Conservation (phyloP, 768 basidiomycete species). For the Phlebiopsis gigantea region DNA sequence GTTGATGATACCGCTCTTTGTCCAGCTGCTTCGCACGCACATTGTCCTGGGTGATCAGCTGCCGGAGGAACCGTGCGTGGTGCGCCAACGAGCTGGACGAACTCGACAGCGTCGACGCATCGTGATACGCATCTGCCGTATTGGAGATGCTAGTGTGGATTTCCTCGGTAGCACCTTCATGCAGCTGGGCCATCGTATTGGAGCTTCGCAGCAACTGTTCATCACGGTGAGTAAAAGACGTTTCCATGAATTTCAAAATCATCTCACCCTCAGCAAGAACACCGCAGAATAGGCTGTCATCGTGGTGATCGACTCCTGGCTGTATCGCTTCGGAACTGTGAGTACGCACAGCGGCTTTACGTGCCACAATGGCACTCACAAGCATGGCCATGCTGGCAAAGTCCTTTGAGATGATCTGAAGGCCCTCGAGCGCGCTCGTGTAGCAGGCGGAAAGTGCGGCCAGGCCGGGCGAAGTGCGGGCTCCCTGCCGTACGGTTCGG, state of each 20-base stretch:
- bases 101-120: conserved; percentile 57
- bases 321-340: conserved; percentile 54
- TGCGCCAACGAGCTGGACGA: conserved; percentile 60
- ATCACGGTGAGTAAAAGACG: conserved; percentile 8
- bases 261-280: conserved; percentile 65
- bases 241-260: background rate
- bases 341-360: background rate
- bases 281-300: conserved; percentile 88
- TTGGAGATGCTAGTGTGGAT: conserved; percentile 61
- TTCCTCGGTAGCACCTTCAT: conserved; percentile 55
- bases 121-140: conserved; percentile 75
- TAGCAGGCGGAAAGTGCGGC: conserved; percentile 68
- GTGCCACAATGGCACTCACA: conserved; percentile 9
- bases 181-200: conserved; percentile 49
- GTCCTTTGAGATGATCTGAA: conserved; percentile 69
- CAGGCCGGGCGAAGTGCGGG: conserved; percentile 4
- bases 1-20: conserved; percentile 7
- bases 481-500: background rate
- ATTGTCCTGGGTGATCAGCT: conserved; percentile 59
- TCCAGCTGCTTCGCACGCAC: conserved; percentile 43
- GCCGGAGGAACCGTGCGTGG: conserved; percentile 75
- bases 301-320: conserved; percentile 77
- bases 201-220: conserved; percentile 65
- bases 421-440: conserved; percentile 64
- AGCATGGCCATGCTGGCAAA: conserved; percentile 72